A percentile compares a stretch with the other conserved stretches of the same genome.
phyloP scores from a whole-genome alignment of 768 basidiomycete genomes.

The Kwoniella sp. region DNA sequence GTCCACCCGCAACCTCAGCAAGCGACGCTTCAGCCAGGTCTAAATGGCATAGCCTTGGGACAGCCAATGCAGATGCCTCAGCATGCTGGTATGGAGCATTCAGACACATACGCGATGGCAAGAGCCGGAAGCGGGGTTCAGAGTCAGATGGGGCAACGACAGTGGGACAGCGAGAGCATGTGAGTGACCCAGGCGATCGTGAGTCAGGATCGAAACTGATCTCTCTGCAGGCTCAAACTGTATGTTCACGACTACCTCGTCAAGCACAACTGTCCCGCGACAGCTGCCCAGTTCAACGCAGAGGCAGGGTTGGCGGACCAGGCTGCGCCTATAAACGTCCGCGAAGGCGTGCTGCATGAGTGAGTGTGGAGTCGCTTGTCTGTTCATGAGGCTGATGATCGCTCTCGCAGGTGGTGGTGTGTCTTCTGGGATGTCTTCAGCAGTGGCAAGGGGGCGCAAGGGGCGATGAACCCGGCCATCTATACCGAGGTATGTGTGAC shows the following conservation, averaged over 20 bases:
- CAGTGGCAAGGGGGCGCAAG: constrained; percentile 36
- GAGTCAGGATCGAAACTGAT: not conserved
- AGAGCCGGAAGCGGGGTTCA: constrained; percentile 29
- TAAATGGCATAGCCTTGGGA: constrained; percentile 24
- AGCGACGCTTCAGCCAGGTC: constrained; percentile 19
- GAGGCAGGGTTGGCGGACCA: constrained; percentile 46
- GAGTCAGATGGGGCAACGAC: constrained; percentile 14
- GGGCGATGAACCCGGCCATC: constrained; percentile 29
- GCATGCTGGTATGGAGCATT: constrained; percentile 10
- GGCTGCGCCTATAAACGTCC: constrained; percentile 48
- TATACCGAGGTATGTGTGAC: constrained; percentile 44
- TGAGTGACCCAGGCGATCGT: constrained; percentile 10
- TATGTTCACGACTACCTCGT: constrained; percentile 51
- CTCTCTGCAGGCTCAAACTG: constrained; percentile 43
- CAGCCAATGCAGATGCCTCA: constrained; percentile 15
- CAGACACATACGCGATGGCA: constrained; percentile 30
- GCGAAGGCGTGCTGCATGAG: constrained; percentile 50
- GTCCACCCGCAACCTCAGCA: constrained; percentile 2
- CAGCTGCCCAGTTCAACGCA: constrained; percentile 42
- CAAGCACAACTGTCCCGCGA: constrained; percentile 45
- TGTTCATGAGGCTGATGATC: not conserved
- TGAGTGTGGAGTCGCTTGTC: constrained; percentile 23
- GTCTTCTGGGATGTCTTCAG: constrained; percentile 49
- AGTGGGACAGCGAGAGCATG: constrained; percentile 32
- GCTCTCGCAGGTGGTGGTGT: constrained; percentile 42